Evolutionary conservation across 345 rosid genomes (phyloP), one percentile per base, ranked within the genome.

Genomic region (Hevea brasiliensis): DNA sequence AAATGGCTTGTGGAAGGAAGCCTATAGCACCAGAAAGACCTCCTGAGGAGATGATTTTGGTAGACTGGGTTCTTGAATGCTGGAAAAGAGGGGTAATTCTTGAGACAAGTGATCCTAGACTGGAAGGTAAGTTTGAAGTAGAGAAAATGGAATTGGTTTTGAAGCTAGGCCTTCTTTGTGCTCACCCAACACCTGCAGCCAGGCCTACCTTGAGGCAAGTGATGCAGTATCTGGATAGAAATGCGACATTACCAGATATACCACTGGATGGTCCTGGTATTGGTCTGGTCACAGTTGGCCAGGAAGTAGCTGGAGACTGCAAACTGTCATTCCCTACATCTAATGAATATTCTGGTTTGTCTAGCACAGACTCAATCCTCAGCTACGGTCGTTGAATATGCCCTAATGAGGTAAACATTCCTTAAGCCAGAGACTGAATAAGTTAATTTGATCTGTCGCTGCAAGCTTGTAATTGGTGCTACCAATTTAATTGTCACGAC

Each of bases 181-280:
- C 74, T 2, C 44, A 76, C 6, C 23, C 11, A 0, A 2, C 11
- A 26, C 64, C 73, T 2, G 45, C 35, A 6, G 11, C 32, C 0
- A 61, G 79, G 70, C 79, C 79, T 41, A 76, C 4, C 1, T 70
- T 63, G 74, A 70, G 79, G 64, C 59, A 76, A 44, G 65, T 76
- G 44, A 4, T 76, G 48, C 73, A 70, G 15, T 55, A 61, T 45
- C 45, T 76, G 9, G 65, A 76, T 14, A 56, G 63, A 40, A 21
- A 42, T 51, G 57, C 57, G 18, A 26, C 15, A 7, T 63, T 70
- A 21, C 79, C 74, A 3, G 55, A 76, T 26, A 26, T 74, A 8
- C 10, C 59, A 10, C 9, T 27, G 3, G 64, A 68, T 20, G 20
- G 61, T 26, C 65, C 26, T 53, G 71, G n/a, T 7, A 45, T 18